Evolutionary conservation across 352 stramenopile genomes (phyloP), one percentile per base, ranked within the genome.

Genomic region (Thraustochytrium striatum): DNA sequence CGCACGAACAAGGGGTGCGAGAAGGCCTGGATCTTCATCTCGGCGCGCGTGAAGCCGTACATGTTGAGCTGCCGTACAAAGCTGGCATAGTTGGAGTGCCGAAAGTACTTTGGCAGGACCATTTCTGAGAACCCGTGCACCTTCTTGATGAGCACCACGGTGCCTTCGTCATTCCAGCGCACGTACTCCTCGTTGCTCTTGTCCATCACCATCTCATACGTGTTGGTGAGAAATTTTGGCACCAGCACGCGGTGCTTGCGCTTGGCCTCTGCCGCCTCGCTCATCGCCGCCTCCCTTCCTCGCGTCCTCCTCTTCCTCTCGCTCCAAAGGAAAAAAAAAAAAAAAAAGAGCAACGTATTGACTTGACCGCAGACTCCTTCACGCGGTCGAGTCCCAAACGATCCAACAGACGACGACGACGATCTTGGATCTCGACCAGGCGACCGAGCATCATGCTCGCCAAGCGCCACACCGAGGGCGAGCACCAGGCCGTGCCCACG

Each of bases 1-100:
- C 65, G 65, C 50, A 55, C 30, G 41, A 75, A 75, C n/a, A 75
- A 43, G 0, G 39, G 65, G 52, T 75, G 65, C 52, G 41, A 61
- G 65, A 75, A 75, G 32, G 65, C 65, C 50, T 75, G 65, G 1
- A 32, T 16, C 25, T 55, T 1, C 41, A 55, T 68, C 5, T 33
- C 30, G 21, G 65, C 65, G 16, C 65, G 65, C 32, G 65, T 62
- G 50, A 75, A 75, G 70, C 85, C 73, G 28, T 78, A 89, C 70
- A 96, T 89, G 82, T 97, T 97, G 36, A 97, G 86, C 85, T 97
- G 92, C 19, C 92, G 90, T 79, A 97, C 91, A 68, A 96, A 97
- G n/a, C 90, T 95, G 69, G 90, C 89, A 78, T 96, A 94, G 84
- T 97, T 97, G 72, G 88, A 88, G 85, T 96, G 91, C 84, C 96